Conservation (phyloP, 495 filamentous ascomycete species). For the Penicillium salamii region DNA sequence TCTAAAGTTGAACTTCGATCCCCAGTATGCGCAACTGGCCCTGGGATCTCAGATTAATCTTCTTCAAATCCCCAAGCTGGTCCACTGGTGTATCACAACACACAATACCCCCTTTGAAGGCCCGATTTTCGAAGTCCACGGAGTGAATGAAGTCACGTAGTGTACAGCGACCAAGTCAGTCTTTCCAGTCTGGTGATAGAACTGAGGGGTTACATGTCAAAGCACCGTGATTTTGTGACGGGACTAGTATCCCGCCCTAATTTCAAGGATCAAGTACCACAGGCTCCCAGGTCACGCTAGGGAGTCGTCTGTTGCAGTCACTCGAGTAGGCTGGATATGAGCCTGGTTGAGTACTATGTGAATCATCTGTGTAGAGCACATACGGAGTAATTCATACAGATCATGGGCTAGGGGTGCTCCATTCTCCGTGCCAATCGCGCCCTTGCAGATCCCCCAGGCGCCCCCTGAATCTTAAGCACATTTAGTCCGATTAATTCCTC, state of each 20-base stretch:
- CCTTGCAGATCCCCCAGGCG: conserved; percentile 18
- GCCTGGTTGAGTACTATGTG: not conserved
- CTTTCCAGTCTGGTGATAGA: not conserved
- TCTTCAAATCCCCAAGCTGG: no score
- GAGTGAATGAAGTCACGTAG: not conserved
- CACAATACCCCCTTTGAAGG: no score
- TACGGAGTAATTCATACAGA: no score
- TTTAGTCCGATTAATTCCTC: not conserved
- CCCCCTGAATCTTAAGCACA: conserved; percentile 1
- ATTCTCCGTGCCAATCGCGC: conserved; percentile 10
- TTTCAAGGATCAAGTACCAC: not conserved
- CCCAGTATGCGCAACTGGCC: no score
- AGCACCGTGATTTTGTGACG: conserved; percentile 1
- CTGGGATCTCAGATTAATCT: no score
- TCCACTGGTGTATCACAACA: no score
- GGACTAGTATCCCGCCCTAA: not conserved
- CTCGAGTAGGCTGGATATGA: not conserved
- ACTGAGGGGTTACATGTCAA: conserved; percentile 9
- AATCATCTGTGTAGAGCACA: no score
- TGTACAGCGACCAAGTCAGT: not conserved
- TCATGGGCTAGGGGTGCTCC: no score
- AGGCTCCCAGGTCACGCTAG: not conserved
- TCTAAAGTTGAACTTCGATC: no score
- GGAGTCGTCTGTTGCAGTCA: conserved; percentile 4
- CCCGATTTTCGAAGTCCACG: not conserved